phyloP scores from a whole-genome alignment of 192 early-diverging fungal genomes.

The Podila minutissima region DNA sequence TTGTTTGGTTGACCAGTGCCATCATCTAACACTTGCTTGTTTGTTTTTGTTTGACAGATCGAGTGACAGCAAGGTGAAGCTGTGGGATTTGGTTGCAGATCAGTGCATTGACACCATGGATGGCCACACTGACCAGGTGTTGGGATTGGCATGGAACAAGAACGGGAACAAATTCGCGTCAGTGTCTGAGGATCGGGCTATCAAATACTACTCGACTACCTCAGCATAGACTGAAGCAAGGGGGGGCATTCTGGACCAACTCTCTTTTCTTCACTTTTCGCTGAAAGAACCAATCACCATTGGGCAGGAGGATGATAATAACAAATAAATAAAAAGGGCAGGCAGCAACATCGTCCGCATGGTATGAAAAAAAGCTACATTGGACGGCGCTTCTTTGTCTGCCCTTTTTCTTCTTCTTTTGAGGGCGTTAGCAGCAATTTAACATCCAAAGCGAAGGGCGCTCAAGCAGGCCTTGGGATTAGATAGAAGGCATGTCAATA shows the following conservation, averaged over 20 bases:
- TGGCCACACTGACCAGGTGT: slow-evolving; percentile 83
- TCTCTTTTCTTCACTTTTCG: not conserved
- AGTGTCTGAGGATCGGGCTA: slow-evolving; percentile 74
- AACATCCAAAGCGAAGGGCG: too few relatives aligned
- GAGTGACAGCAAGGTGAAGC: slow-evolving; percentile 82
- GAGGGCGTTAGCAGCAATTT: too few relatives aligned
- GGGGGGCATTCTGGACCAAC: not conserved
- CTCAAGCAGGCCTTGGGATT: too few relatives aligned
- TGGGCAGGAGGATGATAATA: too few relatives aligned
- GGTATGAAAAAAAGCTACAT: too few relatives aligned
- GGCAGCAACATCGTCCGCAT: too few relatives aligned
- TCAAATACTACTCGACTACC: slow-evolving; percentile 59
- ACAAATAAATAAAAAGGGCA: too few relatives aligned
- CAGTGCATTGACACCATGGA: slow-evolving; percentile 84
- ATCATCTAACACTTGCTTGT: too few relatives aligned
- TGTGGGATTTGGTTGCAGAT: slow-evolving; percentile 80
- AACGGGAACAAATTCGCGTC: slow-evolving; percentile 78
- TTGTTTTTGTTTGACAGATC: slow-evolving; percentile 38
- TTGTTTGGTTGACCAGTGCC: not conserved
- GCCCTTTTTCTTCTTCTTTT: too few relatives aligned
- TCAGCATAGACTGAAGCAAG: slow-evolving; percentile 22
- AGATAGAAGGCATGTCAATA: too few relatives aligned
- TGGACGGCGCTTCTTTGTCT: too few relatives aligned
- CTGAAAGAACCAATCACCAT: too few relatives aligned
- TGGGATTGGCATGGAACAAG: slow-evolving; percentile 84